phyloP scores from a whole-genome alignment of 352 stramenopile genomes.

The Pythium aquatile region DNA sequence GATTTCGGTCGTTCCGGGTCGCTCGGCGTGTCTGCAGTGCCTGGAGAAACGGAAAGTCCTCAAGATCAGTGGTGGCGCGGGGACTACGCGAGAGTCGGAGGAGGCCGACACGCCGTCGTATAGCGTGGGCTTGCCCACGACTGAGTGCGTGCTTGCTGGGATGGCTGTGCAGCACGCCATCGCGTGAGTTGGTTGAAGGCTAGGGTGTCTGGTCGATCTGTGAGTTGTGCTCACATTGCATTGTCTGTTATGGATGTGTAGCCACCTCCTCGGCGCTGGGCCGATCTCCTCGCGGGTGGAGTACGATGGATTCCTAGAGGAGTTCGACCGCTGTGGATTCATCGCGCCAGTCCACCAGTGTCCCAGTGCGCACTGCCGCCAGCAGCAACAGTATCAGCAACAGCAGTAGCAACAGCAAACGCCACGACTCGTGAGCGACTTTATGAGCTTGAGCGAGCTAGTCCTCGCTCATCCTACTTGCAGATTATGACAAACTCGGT shows the following conservation, averaged over 20 bases:
- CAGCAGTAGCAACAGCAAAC: neutral
- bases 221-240: too few species aligned
- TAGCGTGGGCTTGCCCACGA: conserved; percentile 31
- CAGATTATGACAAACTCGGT: too few species aligned
- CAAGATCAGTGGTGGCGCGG: conserved; percentile 14
- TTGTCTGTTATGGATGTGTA: neutral
- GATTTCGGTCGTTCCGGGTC: conserved; percentile 34
- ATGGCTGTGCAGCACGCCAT: conserved; percentile 42
- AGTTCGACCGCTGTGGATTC: conserved; percentile 44
- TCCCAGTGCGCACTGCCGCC: conserved; percentile 30
- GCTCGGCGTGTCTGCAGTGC: conserved; percentile 45
- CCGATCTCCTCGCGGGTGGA: conserved; percentile 39
- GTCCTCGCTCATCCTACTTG: too few species aligned
- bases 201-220: neutral
- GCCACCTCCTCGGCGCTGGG: conserved; percentile 29
- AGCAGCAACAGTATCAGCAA: conserved; percentile 25
- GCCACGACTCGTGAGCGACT: too few species aligned
- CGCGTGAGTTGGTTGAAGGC: conserved; percentile 23
- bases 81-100: neutral
- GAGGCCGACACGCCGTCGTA: neutral
- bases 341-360: conserved; percentile 41
- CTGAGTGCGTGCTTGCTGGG: conserved; percentile 47
- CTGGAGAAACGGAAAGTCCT: conserved; percentile 45
- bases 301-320: conserved; percentile 47
- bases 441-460: too few species aligned